Conservation (phyloP, 2,329 filamentous ascomycete genomes). For the Kalmusia sp. region DNA sequence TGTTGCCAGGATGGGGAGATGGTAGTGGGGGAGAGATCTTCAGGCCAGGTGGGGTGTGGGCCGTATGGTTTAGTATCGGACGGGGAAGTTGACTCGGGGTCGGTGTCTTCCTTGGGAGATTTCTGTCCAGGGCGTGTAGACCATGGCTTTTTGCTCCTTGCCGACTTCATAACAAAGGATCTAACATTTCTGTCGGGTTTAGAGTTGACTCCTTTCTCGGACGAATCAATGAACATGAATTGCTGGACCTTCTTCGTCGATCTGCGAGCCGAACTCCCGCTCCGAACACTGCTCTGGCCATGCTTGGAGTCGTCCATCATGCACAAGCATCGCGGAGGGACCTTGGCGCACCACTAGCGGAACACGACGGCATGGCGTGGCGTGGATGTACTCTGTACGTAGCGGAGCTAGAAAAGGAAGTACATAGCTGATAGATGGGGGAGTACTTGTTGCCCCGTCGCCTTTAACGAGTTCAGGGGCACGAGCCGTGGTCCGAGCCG, state of each 20-base stretch:
- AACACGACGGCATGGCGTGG: too few species aligned
- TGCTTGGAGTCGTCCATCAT: slow-evolving; percentile 12
- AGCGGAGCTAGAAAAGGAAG: slow-evolving; percentile 20
- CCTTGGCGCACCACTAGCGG: slow-evolving; percentile 9
- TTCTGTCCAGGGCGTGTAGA: slow-evolving; percentile 41
- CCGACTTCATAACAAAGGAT: slow-evolving; percentile 47
- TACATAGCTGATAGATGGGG: too few species aligned
- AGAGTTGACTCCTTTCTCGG: slow-evolving; percentile 33
- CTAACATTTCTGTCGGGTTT: slow-evolving; percentile 41
- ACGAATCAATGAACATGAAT: slow-evolving; percentile 47
- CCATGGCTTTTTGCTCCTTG: slow-evolving; percentile 39
- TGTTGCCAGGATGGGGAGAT: slow-evolving; percentile 8
- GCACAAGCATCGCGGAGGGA: slow-evolving; percentile 13
- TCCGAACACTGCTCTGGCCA: slow-evolving; percentile 8
- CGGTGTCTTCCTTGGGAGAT: slow-evolving; percentile 18
- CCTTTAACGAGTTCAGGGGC: too few species aligned
- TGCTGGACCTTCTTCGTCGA: slow-evolving; percentile 24
- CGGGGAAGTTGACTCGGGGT: slow-evolving; percentile 7
- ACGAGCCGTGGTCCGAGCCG: too few species aligned
- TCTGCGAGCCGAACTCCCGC: slow-evolving; percentile 8
- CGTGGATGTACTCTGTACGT: too few species aligned
- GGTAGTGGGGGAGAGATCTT: slow-evolving; percentile 3
- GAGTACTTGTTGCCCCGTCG: too few species aligned
- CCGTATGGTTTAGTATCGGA: not conserved
- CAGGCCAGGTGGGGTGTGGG: slow-evolving; percentile 4